Percentiles rank a stretch among this genome's conserved stretches.
Conservation (phyloP, 129 eudicot species). For the Ambrosia artemisiifolia region DNA sequence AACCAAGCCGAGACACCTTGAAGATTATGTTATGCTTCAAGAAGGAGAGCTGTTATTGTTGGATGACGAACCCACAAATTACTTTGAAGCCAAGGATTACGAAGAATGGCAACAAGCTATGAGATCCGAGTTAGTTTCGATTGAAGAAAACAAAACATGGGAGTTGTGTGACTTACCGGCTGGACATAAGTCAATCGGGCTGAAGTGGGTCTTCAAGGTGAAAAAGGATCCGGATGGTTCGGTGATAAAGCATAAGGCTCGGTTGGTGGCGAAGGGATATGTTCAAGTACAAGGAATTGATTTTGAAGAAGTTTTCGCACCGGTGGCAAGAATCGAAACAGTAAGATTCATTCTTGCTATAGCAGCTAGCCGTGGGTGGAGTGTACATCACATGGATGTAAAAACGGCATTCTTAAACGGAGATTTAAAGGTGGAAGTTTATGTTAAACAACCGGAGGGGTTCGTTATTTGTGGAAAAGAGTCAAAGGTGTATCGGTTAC, state of each 20-base stretch:
- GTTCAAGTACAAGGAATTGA: not conserved
- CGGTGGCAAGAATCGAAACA: not conserved
- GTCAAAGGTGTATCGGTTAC: not conserved
- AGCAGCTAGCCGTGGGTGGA: not conserved
- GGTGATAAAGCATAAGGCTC: not conserved
- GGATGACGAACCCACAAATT: not conserved
- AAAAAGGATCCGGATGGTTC: not conserved
- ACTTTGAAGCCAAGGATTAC: not conserved
- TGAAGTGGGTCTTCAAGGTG: not conserved
- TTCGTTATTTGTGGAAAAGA: too few relatives aligned
- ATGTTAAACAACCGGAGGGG: not conserved
- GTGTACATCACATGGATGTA: not conserved
- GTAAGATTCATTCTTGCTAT: not conserved
- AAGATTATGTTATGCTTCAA: not conserved
- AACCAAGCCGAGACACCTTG: not conserved
- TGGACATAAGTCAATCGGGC: not conserved
- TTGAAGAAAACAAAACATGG: not conserved
- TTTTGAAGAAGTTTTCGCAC: not conserved
- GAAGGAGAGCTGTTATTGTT: not conserved
- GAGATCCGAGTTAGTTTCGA: not conserved
- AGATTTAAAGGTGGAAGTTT: not conserved
- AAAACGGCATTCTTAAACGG: not conserved
- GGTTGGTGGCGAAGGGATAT: not conserved
- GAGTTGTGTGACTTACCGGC: not conserved
- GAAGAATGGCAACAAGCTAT: not conserved